Conservation (phyloP, 345 rosid genomes). For the Acer yangbiense region DNA sequence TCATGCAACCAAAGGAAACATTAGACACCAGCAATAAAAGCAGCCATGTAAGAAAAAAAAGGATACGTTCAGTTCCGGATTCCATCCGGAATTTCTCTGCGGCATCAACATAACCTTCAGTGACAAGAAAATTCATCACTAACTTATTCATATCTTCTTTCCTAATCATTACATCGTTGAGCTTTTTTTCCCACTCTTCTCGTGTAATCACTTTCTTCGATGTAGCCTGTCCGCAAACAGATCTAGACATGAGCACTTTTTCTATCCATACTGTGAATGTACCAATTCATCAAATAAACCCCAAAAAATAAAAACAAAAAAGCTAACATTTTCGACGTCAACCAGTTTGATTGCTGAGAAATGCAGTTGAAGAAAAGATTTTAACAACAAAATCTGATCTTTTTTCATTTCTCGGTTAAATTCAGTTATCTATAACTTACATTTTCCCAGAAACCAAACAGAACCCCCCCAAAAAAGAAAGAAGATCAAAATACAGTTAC, state of each 20-base stretch:
- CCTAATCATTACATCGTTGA: slow-evolving; percentile 78
- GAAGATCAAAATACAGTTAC: neutral
- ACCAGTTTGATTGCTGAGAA: neutral
- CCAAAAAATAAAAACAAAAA: neutral
- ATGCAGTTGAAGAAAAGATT: neutral
- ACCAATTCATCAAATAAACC: neutral
- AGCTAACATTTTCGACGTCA: neutral
- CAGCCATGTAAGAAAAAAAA: neutral
- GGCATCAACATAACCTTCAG: slow-evolving; percentile 96
- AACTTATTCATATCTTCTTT: slow-evolving; percentile 96
- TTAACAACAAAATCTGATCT: neutral
- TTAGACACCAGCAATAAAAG: neutral
- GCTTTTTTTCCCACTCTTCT: slow-evolving; percentile 95
- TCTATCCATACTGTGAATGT: neutral
- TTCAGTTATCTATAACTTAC: neutral
- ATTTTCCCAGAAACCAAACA: neutral
- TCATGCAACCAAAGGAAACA: neutral
- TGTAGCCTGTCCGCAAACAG: slow-evolving; percentile 42
- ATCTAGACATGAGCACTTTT: neutral
- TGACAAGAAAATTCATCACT: slow-evolving; percentile 97
- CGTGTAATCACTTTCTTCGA: slow-evolving; percentile 73
- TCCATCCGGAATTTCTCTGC: slow-evolving; percentile 89
- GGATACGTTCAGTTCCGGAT: slow-evolving; percentile 97
- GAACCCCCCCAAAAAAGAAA: neutral
- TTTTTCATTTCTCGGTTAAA: neutral